Conservation (phyloP, 805 yeast species). For the Grigorovia humatica region DNA sequence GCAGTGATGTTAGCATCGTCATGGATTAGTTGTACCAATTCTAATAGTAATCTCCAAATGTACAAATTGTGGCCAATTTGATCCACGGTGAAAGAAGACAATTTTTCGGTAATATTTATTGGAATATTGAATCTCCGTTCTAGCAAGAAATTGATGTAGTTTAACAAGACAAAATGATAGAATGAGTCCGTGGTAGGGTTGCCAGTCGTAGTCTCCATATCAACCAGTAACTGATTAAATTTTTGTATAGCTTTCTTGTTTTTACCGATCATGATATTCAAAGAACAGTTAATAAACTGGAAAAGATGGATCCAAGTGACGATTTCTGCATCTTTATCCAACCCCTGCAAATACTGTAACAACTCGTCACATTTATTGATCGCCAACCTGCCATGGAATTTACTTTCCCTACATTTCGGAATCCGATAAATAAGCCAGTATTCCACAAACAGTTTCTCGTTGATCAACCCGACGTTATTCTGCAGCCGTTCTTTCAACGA, state of each 20-base stretch:
- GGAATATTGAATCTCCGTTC: conserved; percentile 11
- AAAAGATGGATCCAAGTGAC: not conserved
- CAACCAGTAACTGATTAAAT: conserved; percentile 4
- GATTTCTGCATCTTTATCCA: not conserved
- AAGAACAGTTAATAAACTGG: conserved; percentile 5
- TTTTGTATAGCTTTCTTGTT: conserved; percentile 5
- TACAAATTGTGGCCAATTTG: conserved; percentile 8
- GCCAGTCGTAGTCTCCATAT: not conserved
- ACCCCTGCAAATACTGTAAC: conserved; percentile 6
- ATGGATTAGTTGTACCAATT: conserved; percentile 14
- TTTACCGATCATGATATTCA: conserved; percentile 9
- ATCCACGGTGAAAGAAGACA: conserved; percentile 3
- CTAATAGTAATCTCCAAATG: conserved; percentile 21
- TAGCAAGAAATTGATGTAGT: conserved; percentile 12
- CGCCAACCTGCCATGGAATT: conserved; percentile 17
- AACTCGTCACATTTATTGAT: conserved; percentile 16
- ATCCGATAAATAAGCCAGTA: conserved; percentile 11
- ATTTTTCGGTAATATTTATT: not conserved
- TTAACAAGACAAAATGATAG: conserved; percentile 11
- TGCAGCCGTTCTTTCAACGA: conserved; percentile 17
- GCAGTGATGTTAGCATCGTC: conserved; percentile 22
- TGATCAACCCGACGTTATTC: conserved; percentile 16
- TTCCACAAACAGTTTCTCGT: conserved; percentile 9
- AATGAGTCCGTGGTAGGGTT: conserved; percentile 3
- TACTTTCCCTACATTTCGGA: conserved; percentile 10